These are phyloP conservation scores for Anthracocystis setariae DNA, from an alignment of 1,284 basidiomycete genomes.

Conservation along the genomic window DNA sequence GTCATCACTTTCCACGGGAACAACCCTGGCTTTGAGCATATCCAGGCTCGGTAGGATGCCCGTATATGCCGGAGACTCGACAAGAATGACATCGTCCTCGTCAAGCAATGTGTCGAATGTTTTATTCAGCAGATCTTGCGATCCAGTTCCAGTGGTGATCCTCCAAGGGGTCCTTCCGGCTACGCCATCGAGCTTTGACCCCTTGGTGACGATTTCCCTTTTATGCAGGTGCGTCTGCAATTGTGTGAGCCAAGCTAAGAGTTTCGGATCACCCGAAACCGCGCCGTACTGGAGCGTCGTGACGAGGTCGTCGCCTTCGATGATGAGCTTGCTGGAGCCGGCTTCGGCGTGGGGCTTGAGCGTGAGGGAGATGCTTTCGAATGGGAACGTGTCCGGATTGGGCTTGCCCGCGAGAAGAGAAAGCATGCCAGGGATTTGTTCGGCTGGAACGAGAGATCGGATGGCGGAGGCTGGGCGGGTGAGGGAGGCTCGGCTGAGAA, in stretches of 20 bases:
- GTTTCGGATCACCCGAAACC: slow-evolving; percentile 76
- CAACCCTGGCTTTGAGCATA: slow-evolving; percentile 41
- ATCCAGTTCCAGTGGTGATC: slow-evolving; percentile 81
- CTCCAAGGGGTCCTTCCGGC: slow-evolving; percentile 72
- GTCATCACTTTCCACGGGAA: slow-evolving; percentile 79
- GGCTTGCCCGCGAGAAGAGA: slow-evolving; percentile 79
- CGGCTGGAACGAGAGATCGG: slow-evolving; percentile 78
- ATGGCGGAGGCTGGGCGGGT: slow-evolving; percentile 67
- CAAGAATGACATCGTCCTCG: slow-evolving; percentile 81
- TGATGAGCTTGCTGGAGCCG: slow-evolving; percentile 53
- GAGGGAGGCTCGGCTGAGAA: slow-evolving; percentile 28
- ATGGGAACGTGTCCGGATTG: slow-evolving; percentile 88
- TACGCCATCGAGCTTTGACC: slow-evolving; percentile 46
- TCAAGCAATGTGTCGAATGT: slow-evolving; percentile 75
- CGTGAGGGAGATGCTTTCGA: slow-evolving; percentile 76
- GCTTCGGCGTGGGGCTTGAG: slow-evolving; percentile 67
- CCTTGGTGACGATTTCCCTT: slow-evolving; percentile 71
- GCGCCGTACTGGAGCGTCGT: slow-evolving; percentile 71
- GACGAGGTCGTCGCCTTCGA: slow-evolving; percentile 65
- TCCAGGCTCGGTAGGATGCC: slow-evolving; percentile 59
- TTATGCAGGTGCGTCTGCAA: slow-evolving; percentile 74
- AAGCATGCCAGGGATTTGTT: slow-evolving; percentile 80
- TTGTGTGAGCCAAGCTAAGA: slow-evolving; percentile 75
- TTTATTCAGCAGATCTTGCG: slow-evolving; percentile 83
- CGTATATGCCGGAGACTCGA: slow-evolving; percentile 84